Evolutionary conservation across 768 basidiomycete species (phyloP), one percentile per base, ranked within the genome.

Genomic region (Podaxis sp.): DNA sequence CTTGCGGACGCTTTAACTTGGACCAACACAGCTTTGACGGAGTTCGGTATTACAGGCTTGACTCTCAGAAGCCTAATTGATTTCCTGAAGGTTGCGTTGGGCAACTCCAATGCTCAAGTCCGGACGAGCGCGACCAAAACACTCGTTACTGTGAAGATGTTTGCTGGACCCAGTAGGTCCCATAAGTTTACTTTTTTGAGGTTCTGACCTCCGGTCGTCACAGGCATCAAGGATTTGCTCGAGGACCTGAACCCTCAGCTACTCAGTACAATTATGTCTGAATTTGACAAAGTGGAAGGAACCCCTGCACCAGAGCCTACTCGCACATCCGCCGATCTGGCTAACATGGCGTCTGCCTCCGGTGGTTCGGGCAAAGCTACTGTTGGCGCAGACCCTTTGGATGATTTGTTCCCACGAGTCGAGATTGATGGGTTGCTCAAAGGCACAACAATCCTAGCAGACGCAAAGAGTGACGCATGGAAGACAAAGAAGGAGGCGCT

Each of bases 401-500:
- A 99, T 67, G 95, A 97, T 53, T 80, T 99, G 44, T 96, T 97
- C 73, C 97, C 97, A 28, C 87, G 97, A 30, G 92, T 98, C 44
- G 97, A 99, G 69, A 80, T 99, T 44, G 96, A 99, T 67, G 81
- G 84, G 59, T 75, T 99, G 26, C 79, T 99, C 59, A 90, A 89
- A 66, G 90, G 90, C 24, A 93, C 93, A 0, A 87, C 88, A 4
- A 89, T 96, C 52, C 75, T 97, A 15, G 80, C 87, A 2, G 93
- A 95, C 68, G 82, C 89, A 9, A 95, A 93, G 77, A 96, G 88
- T 68, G 96, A 96, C 66, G 89, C 94, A 0, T 99, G 96, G 96
- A 99, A 99, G 78, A 87, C 86, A 1, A 90, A 96, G 76, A 99
- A 99, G 73, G 96, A 98, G 69, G 95, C 93, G 2, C 80, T 99